Evolutionary conservation across 495 filamentous ascomycete genomes (phyloP).

Genomic region (Aspergillus saccharolyticus): DNA sequence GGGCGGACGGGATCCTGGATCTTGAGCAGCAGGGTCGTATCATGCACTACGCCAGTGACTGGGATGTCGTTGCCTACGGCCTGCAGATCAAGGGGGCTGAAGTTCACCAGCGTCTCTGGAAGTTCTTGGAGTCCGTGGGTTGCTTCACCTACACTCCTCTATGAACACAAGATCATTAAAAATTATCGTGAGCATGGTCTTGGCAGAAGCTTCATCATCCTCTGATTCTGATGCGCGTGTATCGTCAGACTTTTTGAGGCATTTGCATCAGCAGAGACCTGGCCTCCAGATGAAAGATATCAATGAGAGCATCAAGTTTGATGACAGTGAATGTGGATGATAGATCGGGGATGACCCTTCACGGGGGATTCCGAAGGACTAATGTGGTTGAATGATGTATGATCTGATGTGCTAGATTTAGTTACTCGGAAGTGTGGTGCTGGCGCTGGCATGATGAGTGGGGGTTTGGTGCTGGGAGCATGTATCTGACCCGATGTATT

Average conservation of each 20-base stretch:
- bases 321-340: not conserved
- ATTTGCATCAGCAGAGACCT: not conserved
- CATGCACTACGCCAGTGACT: conserved; percentile 25
- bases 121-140: conserved; percentile 24
- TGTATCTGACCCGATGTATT: not conserved
- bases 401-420: not conserved
- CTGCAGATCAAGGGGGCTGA: conserved; percentile 23
- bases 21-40: conserved; percentile 27
- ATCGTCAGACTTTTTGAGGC: not conserved
- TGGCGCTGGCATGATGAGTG: not conserved
- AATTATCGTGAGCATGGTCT: not conserved
- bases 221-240: too few species aligned
- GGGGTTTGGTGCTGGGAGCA: not conserved
- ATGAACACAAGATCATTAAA: not conserved
- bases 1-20: conserved; percentile 31
- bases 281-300: not conserved
- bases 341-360: not conserved
- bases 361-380: not conserved
- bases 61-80: conserved; percentile 22
- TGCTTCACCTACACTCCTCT: conserved; percentile 27
- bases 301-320: not conserved
- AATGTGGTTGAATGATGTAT: not conserved
- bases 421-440: not conserved
- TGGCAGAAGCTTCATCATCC: too few species aligned
- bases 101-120: conserved; percentile 33